Evolutionary conservation across 768 basidiomycete species (phyloP).

Genomic region (Fomitopsis serialis): DNA sequence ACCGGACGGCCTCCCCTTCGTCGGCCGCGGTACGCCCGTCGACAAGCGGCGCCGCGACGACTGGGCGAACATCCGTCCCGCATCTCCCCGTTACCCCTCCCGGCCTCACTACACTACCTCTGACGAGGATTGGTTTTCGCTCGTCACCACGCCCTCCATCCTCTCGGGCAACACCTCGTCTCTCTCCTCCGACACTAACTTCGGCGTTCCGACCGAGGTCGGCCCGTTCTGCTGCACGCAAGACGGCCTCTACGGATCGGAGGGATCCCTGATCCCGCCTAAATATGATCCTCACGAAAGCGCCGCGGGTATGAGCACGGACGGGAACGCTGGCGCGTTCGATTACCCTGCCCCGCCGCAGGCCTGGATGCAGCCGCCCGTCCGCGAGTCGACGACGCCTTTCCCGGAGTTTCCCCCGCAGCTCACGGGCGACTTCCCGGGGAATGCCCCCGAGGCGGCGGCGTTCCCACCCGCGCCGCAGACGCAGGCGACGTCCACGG

Average conservation of each 20-base stretch:
- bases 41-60: slow-evolving; percentile 11
- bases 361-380: slow-evolving; percentile 11
- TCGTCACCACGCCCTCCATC: background rate
- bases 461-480: background rate
- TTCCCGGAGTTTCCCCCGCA: slow-evolving; percentile 2
- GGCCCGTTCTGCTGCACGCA: slow-evolving; percentile 1
- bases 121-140: background rate
- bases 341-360: background rate
- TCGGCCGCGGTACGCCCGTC: slow-evolving; percentile 17
- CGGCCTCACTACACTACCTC: too few species aligned
- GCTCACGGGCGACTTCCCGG: background rate
- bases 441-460: background rate
- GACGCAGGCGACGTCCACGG: slow-evolving; percentile 5
- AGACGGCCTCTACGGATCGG: background rate
- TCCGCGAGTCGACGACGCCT: slow-evolving; percentile 3
- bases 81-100: background rate
- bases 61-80: slow-evolving; percentile 6
- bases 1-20: slow-evolving; percentile 8
- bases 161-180: background rate
- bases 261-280: background rate
- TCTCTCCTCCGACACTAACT: background rate
- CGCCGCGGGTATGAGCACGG: background rate
- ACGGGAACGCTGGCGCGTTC: background rate
- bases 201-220: background rate
- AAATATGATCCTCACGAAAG: background rate